Percentiles rank a stretch among this genome's conserved stretches.
Conservation (phyloP, 768 basidiomycete genomes). For the Wakefieldia striispora region DNA sequence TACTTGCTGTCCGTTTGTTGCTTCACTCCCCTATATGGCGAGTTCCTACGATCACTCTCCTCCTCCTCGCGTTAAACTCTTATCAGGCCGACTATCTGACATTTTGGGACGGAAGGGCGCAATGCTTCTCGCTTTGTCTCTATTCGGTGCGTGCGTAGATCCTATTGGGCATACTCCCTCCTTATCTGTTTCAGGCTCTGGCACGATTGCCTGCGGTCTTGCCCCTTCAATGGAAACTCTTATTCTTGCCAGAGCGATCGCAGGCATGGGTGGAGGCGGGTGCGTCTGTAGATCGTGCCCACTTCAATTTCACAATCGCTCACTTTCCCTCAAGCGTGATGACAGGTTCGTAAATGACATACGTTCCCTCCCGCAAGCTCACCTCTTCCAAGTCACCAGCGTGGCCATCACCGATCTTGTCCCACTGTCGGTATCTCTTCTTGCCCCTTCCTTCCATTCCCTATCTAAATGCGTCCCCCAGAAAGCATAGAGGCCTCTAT, state of each 20-base stretch:
- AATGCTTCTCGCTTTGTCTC: conserved; percentile 76
- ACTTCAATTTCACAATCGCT: not conserved
- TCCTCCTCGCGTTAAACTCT: conserved; percentile 17
- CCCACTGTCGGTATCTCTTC: conserved; percentile 59
- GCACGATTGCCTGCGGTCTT: conserved; percentile 83
- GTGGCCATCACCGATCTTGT: conserved; percentile 87
- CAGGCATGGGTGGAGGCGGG: conserved; percentile 93
- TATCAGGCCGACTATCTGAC: conserved; percentile 75
- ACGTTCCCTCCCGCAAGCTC: conserved; percentile 15
- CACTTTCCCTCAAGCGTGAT: conserved; percentile 57
- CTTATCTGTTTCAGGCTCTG: conserved; percentile 51
- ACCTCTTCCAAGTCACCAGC: conserved; percentile 59
- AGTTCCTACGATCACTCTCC: conserved; percentile 21
- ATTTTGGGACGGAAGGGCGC: conserved; percentile 84
- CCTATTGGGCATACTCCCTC: conserved; percentile 9
- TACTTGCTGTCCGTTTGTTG: conserved; percentile 88
- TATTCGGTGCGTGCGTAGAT: conserved; percentile 64
- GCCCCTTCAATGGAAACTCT: conserved; percentile 84
- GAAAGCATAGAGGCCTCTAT: conserved; percentile 84
- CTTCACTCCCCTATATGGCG: conserved; percentile 87
- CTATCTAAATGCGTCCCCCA: conserved; percentile 27
- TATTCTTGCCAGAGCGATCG: conserved; percentile 78
- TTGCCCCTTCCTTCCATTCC: conserved; percentile 2
- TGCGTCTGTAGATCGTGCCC: conserved; percentile 37
- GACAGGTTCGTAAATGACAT: conserved; percentile 55